Conservation (phyloP, 2,329 filamentous ascomycete genomes). For the Diaporthe batatas region DNA sequence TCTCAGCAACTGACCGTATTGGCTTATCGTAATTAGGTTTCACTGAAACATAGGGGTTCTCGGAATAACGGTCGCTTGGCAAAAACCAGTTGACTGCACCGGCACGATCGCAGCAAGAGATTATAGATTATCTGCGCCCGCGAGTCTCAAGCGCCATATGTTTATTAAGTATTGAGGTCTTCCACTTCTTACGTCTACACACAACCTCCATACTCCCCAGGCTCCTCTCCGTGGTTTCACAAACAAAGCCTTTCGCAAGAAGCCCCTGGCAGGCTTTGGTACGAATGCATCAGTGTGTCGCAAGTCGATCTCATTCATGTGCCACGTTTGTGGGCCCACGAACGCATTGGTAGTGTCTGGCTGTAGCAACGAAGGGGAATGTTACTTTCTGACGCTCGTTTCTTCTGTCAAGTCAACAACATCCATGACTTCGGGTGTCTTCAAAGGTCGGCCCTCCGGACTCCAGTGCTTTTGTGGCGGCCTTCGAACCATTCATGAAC, state of each 20-base stretch:
- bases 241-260: constrained; percentile 2
- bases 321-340: background rate
- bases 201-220: no score
- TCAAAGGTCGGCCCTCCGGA: background rate
- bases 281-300: background rate
- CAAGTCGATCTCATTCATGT: background rate
- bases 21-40: no score
- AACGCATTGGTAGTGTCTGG: background rate
- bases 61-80: background rate
- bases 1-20: no score
- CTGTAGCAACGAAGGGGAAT: background rate
- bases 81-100: background rate
- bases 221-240: background rate
- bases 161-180: no score
- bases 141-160: no score
- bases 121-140: no score
- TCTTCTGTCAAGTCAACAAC: background rate
- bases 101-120: no score
- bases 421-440: background rate
- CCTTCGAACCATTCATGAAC: background rate
- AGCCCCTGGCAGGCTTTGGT: constrained; percentile 1
- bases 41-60: no score
- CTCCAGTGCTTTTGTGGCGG: background rate
- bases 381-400: background rate
- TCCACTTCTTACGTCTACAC: background rate